Evolutionary conservation across 306 rosid genomes (phyloP), one percentile per base, ranked within the genome.

Genomic region (Carpinus viminea): DNA sequence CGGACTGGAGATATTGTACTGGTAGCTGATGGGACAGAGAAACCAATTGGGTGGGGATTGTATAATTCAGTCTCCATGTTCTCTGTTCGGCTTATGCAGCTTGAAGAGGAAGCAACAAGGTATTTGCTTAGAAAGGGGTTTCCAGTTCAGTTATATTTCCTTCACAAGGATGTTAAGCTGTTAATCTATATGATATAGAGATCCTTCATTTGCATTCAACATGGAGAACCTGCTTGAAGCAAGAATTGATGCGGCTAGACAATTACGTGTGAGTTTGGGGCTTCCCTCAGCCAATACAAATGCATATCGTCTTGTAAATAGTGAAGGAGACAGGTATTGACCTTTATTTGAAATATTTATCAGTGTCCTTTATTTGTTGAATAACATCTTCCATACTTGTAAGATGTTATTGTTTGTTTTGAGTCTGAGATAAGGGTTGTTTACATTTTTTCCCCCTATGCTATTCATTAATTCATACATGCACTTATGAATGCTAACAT

Each of bases 31-130:
- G 98, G 98, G 74, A 51, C 90, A 43, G 95, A 91, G 70, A 94
- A 84, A 61, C 93, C 97, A 31, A 89, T 92, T 13, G 98, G 98
- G 0, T 92, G 98, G 98, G 97, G 98, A 75, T 75, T 91, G 90
- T 95, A 92, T 83, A 92, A 95, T 86, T 89, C 98, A 15, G 91
- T 76, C 73, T 95, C 98, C 73, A 91, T 95, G 98, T 95, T 91
- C 82, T 89, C 90, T 83, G 97, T 95, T 69, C 90, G 95, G 74
- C 91, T 94, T 54, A 94, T 94, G 97, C 97, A 94, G 86, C 87
- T 94, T 74, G 92, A 91, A 80, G 90, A 88, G 55, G 98, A 94
- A 82, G 90, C 91, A 81, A 84, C 75, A 34, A 88, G 98, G 98
- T 89, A 80, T 31, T 16, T 15, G 45, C 28, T 24, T 56, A 43